phyloP scores from a whole-genome alignment of 2,329 filamentous ascomycete species.

The Alternaria ethzedia region DNA sequence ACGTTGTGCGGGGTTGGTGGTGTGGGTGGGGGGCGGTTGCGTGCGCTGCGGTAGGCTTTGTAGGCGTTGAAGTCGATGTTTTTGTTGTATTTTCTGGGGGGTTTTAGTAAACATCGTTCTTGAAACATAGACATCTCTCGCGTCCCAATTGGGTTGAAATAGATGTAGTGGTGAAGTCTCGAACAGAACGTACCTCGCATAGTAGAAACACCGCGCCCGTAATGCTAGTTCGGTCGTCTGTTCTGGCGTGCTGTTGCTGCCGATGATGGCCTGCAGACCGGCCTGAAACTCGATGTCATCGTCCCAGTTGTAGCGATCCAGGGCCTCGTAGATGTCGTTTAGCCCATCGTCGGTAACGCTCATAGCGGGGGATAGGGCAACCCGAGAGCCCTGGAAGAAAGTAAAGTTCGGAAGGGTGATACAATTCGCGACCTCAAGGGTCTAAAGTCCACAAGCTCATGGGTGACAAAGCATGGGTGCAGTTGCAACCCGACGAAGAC shows the following conservation, averaged over 20 bases:
- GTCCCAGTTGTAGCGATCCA: slow-evolving; percentile 72
- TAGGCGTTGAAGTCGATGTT: slow-evolving; percentile 72
- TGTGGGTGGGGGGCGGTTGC: slow-evolving; percentile 27
- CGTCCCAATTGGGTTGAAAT: too few species aligned
- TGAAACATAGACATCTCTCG: too few species aligned
- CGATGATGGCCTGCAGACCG: slow-evolving; percentile 69
- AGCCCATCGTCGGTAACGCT: slow-evolving; percentile 33
- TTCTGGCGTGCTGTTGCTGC: slow-evolving; percentile 61
- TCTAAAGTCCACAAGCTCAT: neutral
- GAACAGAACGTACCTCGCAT: slow-evolving; percentile 51
- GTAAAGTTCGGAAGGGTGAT: neutral
- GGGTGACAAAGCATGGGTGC: neutral
- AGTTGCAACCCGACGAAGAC: neutral
- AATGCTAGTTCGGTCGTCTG: slow-evolving; percentile 64
- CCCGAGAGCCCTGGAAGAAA: neutral
- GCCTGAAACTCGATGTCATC: slow-evolving; percentile 73
- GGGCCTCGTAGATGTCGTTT: slow-evolving; percentile 61
- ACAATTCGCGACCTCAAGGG: slow-evolving; percentile 5
- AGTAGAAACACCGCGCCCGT: slow-evolving; percentile 75
- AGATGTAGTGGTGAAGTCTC: too few species aligned
- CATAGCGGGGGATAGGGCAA: slow-evolving; percentile 21
- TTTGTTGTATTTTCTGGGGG: slow-evolving; percentile 49
- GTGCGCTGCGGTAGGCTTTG: slow-evolving; percentile 64
- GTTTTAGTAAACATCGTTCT: neutral
- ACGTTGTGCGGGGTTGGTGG: slow-evolving; percentile 27